Percentiles rank a stretch among this genome's conserved stretches.
phyloP scores from a whole-genome alignment of 23 red algal species.

The Agarophyton chilense region DNA sequence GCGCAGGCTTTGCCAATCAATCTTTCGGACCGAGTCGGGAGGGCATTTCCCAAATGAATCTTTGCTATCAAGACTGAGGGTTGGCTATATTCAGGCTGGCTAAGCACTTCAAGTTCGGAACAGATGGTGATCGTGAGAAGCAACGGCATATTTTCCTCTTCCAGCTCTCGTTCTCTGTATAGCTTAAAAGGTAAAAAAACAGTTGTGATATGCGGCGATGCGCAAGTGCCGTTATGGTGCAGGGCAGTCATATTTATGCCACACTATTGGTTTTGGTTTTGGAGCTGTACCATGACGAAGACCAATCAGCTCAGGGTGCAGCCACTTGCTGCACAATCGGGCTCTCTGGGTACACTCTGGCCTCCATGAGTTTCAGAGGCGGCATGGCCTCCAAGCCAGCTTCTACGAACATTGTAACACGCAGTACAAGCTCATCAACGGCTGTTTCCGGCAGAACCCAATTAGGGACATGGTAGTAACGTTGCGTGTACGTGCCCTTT shows the following conservation, averaged over 20 bases:
- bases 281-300: too few species aligned
- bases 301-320: not conserved
- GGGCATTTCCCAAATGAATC: too few species aligned
- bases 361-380: not conserved
- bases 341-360: not conserved
- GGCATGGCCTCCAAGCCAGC: not conserved
- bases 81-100: too few species aligned
- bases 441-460: constrained; percentile 34
- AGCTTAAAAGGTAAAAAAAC: too few species aligned
- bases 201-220: too few species aligned
- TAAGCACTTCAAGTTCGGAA: not conserved
- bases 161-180: too few species aligned
- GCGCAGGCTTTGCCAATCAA: too few species aligned
- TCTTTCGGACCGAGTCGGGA: too few species aligned
- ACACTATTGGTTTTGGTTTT: too few species aligned
- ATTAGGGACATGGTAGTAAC: constrained; percentile 72
- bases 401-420: not conserved
- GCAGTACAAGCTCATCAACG: not conserved
- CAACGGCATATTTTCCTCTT: too few species aligned
- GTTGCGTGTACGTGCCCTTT: constrained; percentile 44
- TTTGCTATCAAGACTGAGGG: not conserved
- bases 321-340: not conserved
- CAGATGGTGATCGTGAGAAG: not conserved
- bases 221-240: too few species aligned
- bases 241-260: too few species aligned